Evolutionary conservation across 2,329 filamentous ascomycete species (phyloP).

Genomic region (Pseudogymnoascus destructans): DNA sequence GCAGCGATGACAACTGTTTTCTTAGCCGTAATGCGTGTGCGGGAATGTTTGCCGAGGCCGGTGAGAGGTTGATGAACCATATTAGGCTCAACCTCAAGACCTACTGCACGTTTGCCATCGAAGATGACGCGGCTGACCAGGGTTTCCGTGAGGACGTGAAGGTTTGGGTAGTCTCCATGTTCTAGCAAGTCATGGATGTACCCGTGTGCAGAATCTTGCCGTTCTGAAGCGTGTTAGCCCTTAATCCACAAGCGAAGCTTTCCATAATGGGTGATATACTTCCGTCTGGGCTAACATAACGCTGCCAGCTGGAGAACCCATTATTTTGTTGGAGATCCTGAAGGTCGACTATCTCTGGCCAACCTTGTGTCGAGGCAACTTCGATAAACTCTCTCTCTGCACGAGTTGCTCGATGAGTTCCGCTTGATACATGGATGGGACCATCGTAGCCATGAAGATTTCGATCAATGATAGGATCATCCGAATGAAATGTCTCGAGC

Average conservation of each 20-base stretch:
- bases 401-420: conserved; percentile 31
- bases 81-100: conserved; percentile 45
- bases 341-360: conserved; percentile 39
- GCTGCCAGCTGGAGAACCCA: conserved; percentile 30
- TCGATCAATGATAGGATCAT: conserved; percentile 15
- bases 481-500: conserved; percentile 39
- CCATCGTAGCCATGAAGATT: conserved; percentile 39
- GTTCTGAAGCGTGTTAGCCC: conserved; percentile 17
- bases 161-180: conserved; percentile 38
- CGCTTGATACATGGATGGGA: conserved; percentile 41
- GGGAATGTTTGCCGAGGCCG: conserved; percentile 21
- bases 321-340: conserved; percentile 34
- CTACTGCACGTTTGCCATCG: conserved; percentile 39
- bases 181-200: conserved; percentile 42
- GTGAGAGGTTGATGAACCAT: conserved; percentile 29
- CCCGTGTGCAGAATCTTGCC: conserved; percentile 44
- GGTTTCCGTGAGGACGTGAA: conserved; percentile 45
- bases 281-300: conserved; percentile 39
- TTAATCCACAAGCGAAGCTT: background rate
- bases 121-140: conserved; percentile 44
- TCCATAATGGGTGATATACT: conserved; percentile 11
- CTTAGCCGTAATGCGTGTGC: conserved; percentile 34
- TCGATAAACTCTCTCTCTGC: conserved; percentile 38
- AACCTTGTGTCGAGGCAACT: conserved; percentile 35
- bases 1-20: conserved; percentile 40